Evolutionary conservation across 2,329 filamentous ascomycete genomes (phyloP).

Genomic region (Neonectria sp.): DNA sequence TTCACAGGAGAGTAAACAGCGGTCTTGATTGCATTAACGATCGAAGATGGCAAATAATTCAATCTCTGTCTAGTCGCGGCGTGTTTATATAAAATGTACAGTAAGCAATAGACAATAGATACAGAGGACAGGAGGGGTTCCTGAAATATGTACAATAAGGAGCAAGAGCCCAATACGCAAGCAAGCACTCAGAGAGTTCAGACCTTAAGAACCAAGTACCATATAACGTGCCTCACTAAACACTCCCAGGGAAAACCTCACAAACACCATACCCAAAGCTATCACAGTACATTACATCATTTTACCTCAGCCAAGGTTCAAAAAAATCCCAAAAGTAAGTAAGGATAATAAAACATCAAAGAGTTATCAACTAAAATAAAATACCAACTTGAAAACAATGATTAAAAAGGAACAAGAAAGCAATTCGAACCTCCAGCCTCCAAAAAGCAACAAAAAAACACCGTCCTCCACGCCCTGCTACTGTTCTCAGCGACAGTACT

Average conservation of each 20-base stretch:
- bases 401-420: neutral
- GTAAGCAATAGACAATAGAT: neutral
- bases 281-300: neutral
- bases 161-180: neutral
- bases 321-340: neutral
- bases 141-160: neutral
- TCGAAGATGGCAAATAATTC: neutral
- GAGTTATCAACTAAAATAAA: neutral
- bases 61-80: neutral
- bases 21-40: slow-evolving; percentile 9
- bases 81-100: neutral
- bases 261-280: neutral
- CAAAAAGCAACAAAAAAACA: slow-evolving; percentile 16
- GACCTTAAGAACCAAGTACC: neutral
- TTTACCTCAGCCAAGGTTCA: neutral
- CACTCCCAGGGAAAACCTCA: neutral
- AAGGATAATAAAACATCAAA: neutral
- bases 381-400: neutral
- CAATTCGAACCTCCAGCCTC: slow-evolving; percentile 12
- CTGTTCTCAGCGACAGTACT: slow-evolving; percentile 42
- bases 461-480: slow-evolving; percentile 38
- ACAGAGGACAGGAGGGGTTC: no score
- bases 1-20: neutral
- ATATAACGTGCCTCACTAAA: neutral
- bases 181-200: neutral